Percentiles rank a stretch among this genome's conserved stretches.
phyloP scores from a whole-genome alignment of 2,329 filamentous ascomycete genomes.

The Aureobasidium namibiae region DNA sequence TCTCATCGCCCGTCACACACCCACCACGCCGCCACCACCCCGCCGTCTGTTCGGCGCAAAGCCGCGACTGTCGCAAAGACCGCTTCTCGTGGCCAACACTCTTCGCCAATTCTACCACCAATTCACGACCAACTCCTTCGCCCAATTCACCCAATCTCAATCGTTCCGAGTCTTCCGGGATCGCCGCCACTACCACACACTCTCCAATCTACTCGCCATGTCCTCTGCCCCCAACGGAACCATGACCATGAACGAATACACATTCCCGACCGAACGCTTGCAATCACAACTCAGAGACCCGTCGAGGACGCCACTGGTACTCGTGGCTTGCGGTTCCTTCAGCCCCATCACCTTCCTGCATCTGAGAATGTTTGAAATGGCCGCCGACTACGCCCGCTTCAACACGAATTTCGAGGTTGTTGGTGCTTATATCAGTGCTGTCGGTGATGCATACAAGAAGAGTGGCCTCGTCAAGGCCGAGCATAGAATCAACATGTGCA shows the following conservation, averaged over 20 bases:
- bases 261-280: constrained; percentile 54
- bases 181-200: constrained; percentile 1
- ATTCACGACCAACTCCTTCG: neutral
- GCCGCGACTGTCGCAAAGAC: constrained; percentile 3
- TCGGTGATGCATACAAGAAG: constrained; percentile 71
- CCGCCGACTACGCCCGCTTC: constrained; percentile 68
- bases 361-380: constrained; percentile 83
- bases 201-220: constrained; percentile 12
- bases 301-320: constrained; percentile 53
- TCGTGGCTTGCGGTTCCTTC: constrained; percentile 58
- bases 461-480: constrained; percentile 64
- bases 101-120: neutral
- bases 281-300: constrained; percentile 48
- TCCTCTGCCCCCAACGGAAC: constrained; percentile 7
- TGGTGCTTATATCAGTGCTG: constrained; percentile 77
- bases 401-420: constrained; percentile 75
- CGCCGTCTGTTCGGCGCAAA: constrained; percentile 3
- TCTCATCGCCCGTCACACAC: neutral
- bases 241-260: constrained; percentile 42
- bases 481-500: constrained; percentile 78
- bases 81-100: neutral
- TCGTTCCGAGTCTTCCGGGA: neutral
- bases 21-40: constrained; percentile 11
- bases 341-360: constrained; percentile 52
- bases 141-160: neutral